Evolutionary conservation across 345 rosid species (phyloP).

Genomic region (Lepidium sativum): DNA sequence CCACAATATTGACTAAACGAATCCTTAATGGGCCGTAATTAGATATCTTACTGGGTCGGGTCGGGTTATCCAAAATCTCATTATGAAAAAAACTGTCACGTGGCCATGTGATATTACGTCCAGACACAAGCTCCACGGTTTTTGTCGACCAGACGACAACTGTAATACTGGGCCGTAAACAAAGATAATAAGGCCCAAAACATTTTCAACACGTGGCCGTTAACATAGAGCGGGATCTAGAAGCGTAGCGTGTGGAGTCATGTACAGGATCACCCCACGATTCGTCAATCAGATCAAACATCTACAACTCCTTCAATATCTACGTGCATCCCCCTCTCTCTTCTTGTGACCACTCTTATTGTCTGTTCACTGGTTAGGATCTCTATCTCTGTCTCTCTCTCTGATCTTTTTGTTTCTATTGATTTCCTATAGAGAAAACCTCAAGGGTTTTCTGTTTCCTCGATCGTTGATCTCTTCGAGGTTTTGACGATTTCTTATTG

Average conservation of each 20-base stretch:
- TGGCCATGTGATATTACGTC: not conserved
- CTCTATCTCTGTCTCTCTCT: slow-evolving; percentile 13
- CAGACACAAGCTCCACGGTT: not conserved
- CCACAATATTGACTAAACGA: not conserved
- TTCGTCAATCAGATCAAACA: slow-evolving; percentile 21
- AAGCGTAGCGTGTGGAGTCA: slow-evolving; percentile 5
- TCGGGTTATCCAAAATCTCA: not conserved
- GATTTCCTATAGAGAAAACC: slow-evolving; percentile 12
- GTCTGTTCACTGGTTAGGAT: slow-evolving; percentile 25
- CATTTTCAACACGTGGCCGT: not conserved
- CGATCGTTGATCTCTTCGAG: slow-evolving; percentile 7
- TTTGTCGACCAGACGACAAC: not conserved
- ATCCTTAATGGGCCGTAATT: not conserved
- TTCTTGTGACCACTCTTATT: slow-evolving; percentile 28
- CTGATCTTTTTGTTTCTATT: not conserved
- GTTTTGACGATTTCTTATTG: not conserved
- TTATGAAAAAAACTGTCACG: not conserved
- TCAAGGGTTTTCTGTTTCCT: slow-evolving; percentile 9
- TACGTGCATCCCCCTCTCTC: slow-evolving; percentile 21
- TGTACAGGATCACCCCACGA: slow-evolving; percentile 4
- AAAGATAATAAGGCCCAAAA: not conserved
- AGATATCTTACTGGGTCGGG: not conserved
- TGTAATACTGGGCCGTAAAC: not conserved
- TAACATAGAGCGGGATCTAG: not conserved
- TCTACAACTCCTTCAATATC: slow-evolving; percentile 21